Conservation (phyloP, 805 yeast species). For the Tetrapisispora nanseiensis region DNA sequence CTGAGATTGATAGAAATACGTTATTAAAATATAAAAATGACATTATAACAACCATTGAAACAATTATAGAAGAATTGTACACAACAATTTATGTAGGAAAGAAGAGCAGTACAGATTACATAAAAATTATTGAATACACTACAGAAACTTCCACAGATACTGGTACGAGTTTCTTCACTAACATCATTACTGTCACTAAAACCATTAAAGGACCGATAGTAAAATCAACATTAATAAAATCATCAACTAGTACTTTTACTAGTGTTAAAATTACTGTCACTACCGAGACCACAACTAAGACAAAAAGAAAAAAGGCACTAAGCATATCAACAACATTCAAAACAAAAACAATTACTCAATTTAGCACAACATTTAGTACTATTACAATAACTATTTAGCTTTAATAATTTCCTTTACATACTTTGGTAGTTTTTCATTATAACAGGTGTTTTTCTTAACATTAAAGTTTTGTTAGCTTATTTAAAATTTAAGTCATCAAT, state of each 20-base stretch:
- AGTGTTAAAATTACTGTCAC: background rate
- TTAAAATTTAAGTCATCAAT: no score
- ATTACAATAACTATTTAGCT: background rate
- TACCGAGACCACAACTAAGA: background rate
- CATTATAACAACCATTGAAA: background rate
- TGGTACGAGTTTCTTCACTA: background rate
- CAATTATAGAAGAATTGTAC: background rate
- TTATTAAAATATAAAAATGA: conserved; percentile 1
- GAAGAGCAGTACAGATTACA: conserved; percentile 1
- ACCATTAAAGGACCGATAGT: background rate
- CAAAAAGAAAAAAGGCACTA: background rate
- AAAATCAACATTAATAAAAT: background rate
- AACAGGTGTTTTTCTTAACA: no score
- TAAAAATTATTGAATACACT: background rate
- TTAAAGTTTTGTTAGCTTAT: no score
- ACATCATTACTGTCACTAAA: background rate
- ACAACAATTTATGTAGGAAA: background rate
- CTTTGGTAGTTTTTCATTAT: no score
- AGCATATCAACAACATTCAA: background rate
- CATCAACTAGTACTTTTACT: background rate
- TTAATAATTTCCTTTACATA: no score
- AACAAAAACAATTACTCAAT: background rate
- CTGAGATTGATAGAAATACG: background rate
- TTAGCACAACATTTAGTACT: background rate
- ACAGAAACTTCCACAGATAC: background rate